These are phyloP conservation scores for Botrytis hyacinthi DNA, from an alignment of 2,329 filamentous ascomycete species.

Conservation along the genomic window DNA sequence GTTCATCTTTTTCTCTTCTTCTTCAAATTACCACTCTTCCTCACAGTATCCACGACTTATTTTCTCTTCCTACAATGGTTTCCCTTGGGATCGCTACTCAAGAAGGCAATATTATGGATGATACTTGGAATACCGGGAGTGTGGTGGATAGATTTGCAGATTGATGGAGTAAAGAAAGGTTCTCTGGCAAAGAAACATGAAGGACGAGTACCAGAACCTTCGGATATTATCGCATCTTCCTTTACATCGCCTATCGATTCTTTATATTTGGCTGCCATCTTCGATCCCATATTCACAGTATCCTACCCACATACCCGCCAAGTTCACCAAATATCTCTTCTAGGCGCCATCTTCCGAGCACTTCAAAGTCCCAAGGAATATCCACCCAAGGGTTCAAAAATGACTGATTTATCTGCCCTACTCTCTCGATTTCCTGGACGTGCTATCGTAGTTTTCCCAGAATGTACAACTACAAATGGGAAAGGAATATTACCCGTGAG, in stretches of 20 bases:
- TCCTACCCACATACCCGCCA: slow-evolving; percentile 73
- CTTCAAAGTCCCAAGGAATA: slow-evolving; percentile 57
- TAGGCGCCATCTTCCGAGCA: slow-evolving; percentile 71
- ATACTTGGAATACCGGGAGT: slow-evolving; percentile 86
- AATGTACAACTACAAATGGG: slow-evolving; percentile 92
- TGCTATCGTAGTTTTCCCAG: slow-evolving; percentile 84
- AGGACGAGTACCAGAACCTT: slow-evolving; percentile 72
- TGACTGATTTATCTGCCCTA: slow-evolving; percentile 63
- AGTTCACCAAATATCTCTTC: slow-evolving; percentile 74
- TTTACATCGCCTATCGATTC: slow-evolving; percentile 92
- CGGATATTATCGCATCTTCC: slow-evolving; percentile 82
- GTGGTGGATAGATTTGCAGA: slow-evolving; percentile 98
- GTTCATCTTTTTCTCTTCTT: slow-evolving; percentile 72
- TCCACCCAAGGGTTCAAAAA: slow-evolving; percentile 46
- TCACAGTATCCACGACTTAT: slow-evolving; percentile 66
- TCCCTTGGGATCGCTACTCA: slow-evolving; percentile 64
- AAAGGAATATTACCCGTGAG: slow-evolving; percentile 83
- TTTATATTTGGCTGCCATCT: slow-evolving; percentile 90
- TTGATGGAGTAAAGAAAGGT: slow-evolving; percentile 93
- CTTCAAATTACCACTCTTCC: slow-evolving; percentile 75
- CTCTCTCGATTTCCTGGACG: slow-evolving; percentile 67
- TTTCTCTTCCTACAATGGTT: slow-evolving; percentile 82
- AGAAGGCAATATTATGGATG: slow-evolving; percentile 84
- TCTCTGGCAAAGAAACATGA: slow-evolving; percentile 72
- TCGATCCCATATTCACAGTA: slow-evolving; percentile 90